These are phyloP conservation scores for Calonectria multiphialidica DNA, from an alignment of 2,329 filamentous ascomycete genomes.

Conservation along the genomic window DNA sequence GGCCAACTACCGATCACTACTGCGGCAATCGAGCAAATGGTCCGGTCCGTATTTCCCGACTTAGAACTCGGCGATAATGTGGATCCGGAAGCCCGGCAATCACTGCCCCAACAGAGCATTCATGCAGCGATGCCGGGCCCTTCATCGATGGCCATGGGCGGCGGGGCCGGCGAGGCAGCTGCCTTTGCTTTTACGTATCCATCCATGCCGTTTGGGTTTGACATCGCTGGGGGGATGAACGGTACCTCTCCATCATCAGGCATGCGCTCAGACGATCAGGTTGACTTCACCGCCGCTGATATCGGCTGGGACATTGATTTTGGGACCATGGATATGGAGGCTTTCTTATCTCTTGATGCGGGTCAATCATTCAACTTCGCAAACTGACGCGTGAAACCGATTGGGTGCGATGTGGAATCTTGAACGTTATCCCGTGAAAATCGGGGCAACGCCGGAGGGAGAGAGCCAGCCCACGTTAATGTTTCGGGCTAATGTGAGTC, in stretches of 20 bases:
- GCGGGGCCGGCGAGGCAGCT: conserved; percentile 27
- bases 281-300: conserved; percentile 45
- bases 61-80: conserved; percentile 40
- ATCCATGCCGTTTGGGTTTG: conserved; percentile 46
- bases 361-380: conserved; percentile 42
- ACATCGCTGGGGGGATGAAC: conserved; percentile 37
- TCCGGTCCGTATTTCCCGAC: conserved; percentile 42
- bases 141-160: conserved; percentile 28
- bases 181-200: conserved; percentile 44
- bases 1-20: conserved; percentile 41
- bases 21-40: conserved; percentile 45
- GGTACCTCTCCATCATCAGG: conserved; percentile 34
- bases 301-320: conserved; percentile 48
- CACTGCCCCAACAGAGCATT: conserved; percentile 24
- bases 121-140: conserved; percentile 31
- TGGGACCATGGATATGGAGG: conserved; percentile 48
- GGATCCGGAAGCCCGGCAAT: conserved; percentile 31
- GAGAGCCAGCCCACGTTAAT: not conserved
- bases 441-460: not conserved
- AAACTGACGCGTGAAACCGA: conserved; percentile 13
- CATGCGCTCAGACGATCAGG: conserved; percentile 36
- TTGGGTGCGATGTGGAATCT: not conserved
- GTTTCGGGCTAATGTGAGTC: conserved; percentile 1
- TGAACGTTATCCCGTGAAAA: not conserved
- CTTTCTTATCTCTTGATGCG: conserved; percentile 47